A percentile compares a stretch with the other conserved stretches of the same genome.
These are phyloP conservation scores for Cyclotella sp. DNA, from an alignment of 108 stramenopile species.

Conservation along the genomic window DNA sequence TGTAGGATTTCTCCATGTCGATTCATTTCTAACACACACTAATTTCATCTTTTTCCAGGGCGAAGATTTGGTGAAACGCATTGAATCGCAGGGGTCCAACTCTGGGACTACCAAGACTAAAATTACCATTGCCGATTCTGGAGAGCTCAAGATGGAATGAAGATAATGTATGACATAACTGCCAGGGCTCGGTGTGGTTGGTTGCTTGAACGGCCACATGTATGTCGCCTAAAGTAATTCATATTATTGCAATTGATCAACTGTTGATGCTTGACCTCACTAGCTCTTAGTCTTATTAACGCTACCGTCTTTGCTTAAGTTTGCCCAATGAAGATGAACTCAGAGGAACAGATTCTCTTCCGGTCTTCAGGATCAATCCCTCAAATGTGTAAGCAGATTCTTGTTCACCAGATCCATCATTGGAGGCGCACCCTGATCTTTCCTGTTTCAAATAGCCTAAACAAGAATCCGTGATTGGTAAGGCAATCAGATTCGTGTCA, in stretches of 20 bases:
- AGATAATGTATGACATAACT: neutral
- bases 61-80: slow-evolving; percentile 87
- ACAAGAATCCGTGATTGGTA: slow-evolving; percentile 55
- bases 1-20: neutral
- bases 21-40: neutral
- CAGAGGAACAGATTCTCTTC: slow-evolving; percentile 28
- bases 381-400: slow-evolving; percentile 11
- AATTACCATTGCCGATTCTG: slow-evolving; percentile 92
- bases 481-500: slow-evolving; percentile 42
- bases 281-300: neutral
- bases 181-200: too few relatives aligned
- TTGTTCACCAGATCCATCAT: neutral
- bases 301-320: slow-evolving; percentile 31
- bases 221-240: too few relatives aligned
- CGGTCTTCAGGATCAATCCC: neutral
- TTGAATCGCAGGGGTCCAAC: slow-evolving; percentile 82
- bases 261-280: too few relatives aligned
- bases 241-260: too few relatives aligned
- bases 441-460: neutral
- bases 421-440: too few relatives aligned
- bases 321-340: slow-evolving; percentile 36
- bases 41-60: slow-evolving; percentile 48
- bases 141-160: slow-evolving; percentile 66
- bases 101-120: slow-evolving; percentile 72
- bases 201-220: too few relatives aligned